phyloP scores from a whole-genome alignment of 1,139 yeast genomes.

The Diutina sp. region DNA sequence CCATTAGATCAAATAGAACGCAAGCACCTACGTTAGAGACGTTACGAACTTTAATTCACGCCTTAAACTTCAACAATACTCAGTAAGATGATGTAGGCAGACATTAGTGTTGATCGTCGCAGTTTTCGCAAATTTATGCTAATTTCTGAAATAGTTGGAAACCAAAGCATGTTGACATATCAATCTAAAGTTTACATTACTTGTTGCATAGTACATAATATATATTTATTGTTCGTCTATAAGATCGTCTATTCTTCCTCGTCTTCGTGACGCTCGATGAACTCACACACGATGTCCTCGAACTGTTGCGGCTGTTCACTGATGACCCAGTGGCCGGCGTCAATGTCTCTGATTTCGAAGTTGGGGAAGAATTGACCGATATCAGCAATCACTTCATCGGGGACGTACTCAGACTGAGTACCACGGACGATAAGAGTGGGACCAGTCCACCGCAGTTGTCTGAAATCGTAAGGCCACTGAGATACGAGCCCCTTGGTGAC shows the following conservation, averaged over 20 bases:
- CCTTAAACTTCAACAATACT: no score
- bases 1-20: no score
- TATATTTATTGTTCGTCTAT: not conserved
- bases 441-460: slow-evolving; percentile 44
- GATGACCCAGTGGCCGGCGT: slow-evolving; percentile 88
- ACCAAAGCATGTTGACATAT: no score
- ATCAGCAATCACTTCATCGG: slow-evolving; percentile 69
- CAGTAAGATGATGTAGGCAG: no score
- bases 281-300: slow-evolving; percentile 41
- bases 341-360: slow-evolving; percentile 61
- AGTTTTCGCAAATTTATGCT: no score
- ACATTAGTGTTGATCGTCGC: no score
- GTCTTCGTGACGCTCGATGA: slow-evolving; percentile 49
- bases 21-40: no score
- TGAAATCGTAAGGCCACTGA: slow-evolving; percentile 64
- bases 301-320: slow-evolving; percentile 70
- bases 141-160: no score
- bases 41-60: no score
- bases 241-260: slow-evolving; percentile 11
- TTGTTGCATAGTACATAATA: no score
- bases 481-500: slow-evolving; percentile 54
- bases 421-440: slow-evolving; percentile 80
- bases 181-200: no score
- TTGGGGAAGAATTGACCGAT: slow-evolving; percentile 73
- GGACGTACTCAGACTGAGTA: slow-evolving; percentile 60